phyloP scores from a whole-genome alignment of 164 flowering plant genomes.

The Kingdonia uniflora region DNA sequence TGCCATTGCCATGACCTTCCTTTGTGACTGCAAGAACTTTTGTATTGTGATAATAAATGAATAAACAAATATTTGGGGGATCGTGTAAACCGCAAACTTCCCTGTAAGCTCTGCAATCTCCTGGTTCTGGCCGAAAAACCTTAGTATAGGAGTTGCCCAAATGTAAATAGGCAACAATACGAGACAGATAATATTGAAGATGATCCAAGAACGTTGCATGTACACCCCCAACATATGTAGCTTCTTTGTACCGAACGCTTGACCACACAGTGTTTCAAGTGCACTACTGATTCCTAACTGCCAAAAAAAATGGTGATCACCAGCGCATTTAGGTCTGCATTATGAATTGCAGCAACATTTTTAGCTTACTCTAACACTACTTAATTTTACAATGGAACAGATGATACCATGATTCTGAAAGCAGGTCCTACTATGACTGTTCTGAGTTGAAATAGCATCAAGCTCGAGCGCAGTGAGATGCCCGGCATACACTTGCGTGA shows the following conservation, averaged over 20 bases:
- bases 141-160: conserved; percentile 21
- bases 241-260: conserved; percentile 39
- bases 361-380: too few species aligned
- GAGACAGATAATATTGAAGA: conserved; percentile 19
- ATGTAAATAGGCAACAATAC: conserved; percentile 23
- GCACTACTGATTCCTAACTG: conserved; percentile 75
- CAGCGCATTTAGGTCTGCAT: too few species aligned
- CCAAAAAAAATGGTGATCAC: background rate
- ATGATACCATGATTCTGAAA: conserved; percentile 24
- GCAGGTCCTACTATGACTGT: conserved; percentile 30
- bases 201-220: conserved; percentile 44
- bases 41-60: conserved; percentile 29
- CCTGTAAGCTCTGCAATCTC: conserved; percentile 30
- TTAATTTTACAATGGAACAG: background rate
- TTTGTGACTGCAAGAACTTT: conserved; percentile 39
- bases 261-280: conserved; percentile 34
- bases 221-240: conserved; percentile 34
- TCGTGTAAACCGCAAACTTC: conserved; percentile 24
- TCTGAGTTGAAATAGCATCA: conserved; percentile 26
- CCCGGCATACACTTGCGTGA: conserved; percentile 26
- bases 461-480: conserved; percentile 25
- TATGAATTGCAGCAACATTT: too few species aligned
- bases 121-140: conserved; percentile 23
- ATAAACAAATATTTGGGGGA: conserved; percentile 34
- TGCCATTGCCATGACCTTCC: conserved; percentile 33